phyloP scores from a whole-genome alignment of 495 filamentous ascomycete genomes.

The Saxophila tyrrhenica region DNA sequence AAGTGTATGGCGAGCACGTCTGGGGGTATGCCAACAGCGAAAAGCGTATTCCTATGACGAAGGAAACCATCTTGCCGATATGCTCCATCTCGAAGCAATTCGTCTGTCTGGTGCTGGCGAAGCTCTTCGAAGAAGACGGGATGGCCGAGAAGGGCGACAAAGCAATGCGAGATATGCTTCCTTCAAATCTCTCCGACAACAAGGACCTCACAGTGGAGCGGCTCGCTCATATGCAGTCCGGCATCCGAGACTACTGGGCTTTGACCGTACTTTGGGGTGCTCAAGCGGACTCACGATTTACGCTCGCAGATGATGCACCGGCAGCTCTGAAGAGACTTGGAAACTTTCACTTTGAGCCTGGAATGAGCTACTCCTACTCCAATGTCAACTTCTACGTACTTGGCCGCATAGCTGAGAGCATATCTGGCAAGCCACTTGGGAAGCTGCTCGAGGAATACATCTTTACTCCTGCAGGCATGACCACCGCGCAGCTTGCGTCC shows the following conservation, averaged over 20 bases:
- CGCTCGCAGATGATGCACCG: constrained; percentile 7
- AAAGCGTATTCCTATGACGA: constrained; percentile 1
- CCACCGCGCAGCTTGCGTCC: constrained; percentile 3
- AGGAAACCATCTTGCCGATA: constrained; percentile 7
- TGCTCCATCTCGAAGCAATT: constrained; percentile 19
- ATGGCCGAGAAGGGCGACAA: background rate
- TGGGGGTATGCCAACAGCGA: constrained; percentile 16
- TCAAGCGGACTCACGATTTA: constrained; percentile 4
- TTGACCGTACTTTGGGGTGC: constrained; percentile 13
- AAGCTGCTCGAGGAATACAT: constrained; percentile 6
- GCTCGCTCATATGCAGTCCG: constrained; percentile 9
- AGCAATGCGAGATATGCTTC: background rate
- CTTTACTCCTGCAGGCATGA: constrained; percentile 11
- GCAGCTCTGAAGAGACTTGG: constrained; percentile 1
- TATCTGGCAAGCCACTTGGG: constrained; percentile 2
- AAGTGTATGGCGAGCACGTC: background rate
- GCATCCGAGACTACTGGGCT: constrained; percentile 16
- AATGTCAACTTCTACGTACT: constrained; percentile 14
- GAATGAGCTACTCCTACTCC: constrained; percentile 7
- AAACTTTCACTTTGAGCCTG: constrained; percentile 14
- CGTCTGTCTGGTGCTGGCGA: constrained; percentile 5
- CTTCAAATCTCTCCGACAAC: background rate
- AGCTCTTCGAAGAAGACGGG: background rate
- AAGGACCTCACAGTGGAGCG: constrained; percentile 6
- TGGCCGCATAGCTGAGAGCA: constrained; percentile 6